Conservation (phyloP, 805 yeast genomes). For the Barnettozyma salicaria region DNA sequence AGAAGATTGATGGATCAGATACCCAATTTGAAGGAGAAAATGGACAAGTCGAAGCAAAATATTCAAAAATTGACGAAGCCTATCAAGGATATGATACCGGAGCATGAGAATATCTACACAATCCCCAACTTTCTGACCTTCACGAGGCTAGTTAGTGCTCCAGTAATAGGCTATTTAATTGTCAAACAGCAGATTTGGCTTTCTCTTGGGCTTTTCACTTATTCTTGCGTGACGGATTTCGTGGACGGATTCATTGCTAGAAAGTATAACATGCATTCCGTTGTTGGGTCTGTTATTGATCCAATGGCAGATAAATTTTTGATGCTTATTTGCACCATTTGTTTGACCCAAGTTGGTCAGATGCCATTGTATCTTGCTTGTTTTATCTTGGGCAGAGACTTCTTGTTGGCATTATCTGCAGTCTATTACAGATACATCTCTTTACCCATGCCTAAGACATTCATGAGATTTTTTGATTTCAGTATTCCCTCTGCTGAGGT, state of each 20-base stretch:
- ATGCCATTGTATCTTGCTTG: constrained; percentile 68
- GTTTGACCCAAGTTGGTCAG: constrained; percentile 59
- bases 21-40: constrained; percentile 7
- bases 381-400: constrained; percentile 80
- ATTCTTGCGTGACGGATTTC: constrained; percentile 87
- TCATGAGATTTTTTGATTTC: constrained; percentile 70
- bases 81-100: constrained; percentile 27
- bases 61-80: constrained; percentile 28
- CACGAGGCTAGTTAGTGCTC: constrained; percentile 76
- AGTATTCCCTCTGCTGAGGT: constrained; percentile 79
- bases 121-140: constrained; percentile 82
- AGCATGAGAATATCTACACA: constrained; percentile 64
- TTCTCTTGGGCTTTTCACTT: constrained; percentile 71
- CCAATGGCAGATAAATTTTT: constrained; percentile 93
- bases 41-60: constrained; percentile 20
- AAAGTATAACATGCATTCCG: constrained; percentile 64
- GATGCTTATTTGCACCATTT: constrained; percentile 79
- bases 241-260: constrained; percentile 92
- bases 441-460: constrained; percentile 69
- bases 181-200: constrained; percentile 53
- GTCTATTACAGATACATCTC: constrained; percentile 66
- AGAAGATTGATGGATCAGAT: constrained; percentile 7
- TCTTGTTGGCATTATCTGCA: constrained; percentile 65
- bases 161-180: constrained; percentile 76
- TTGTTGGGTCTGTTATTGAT: constrained; percentile 85